Evolutionary conservation across 2,329 filamentous ascomycete species (phyloP).

Genomic region (Fusarium chlamydosporum): DNA sequence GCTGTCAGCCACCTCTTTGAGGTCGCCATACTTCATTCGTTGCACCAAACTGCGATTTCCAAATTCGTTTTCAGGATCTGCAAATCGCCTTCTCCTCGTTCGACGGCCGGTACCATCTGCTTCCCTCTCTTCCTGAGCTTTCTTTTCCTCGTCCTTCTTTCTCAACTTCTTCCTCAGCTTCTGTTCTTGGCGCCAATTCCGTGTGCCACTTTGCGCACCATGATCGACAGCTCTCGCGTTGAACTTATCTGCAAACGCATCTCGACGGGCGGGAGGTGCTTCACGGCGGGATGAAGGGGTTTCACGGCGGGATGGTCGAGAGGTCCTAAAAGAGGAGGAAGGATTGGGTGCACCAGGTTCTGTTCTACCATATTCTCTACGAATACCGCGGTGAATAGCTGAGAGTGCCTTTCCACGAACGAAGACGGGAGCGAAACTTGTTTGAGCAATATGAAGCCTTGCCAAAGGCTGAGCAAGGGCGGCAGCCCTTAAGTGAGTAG

Average conservation of each 20-base stretch:
- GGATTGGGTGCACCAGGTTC: not conserved
- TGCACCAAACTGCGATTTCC: constrained; percentile 71
- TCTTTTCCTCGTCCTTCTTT: constrained; percentile 58
- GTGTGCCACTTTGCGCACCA: constrained; percentile 35
- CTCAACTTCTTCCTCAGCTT: constrained; percentile 69
- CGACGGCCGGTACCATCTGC: constrained; percentile 57
- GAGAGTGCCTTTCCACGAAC: constrained; percentile 64
- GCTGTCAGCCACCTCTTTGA: constrained; percentile 50
- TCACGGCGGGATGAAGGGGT: constrained; percentile 6
- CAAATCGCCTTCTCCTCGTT: constrained; percentile 66
- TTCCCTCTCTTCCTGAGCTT: constrained; percentile 54
- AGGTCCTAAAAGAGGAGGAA: constrained; percentile 2
- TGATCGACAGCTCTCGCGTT: constrained; percentile 50
- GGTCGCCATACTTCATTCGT: constrained; percentile 63
- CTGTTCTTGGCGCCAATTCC: constrained; percentile 53
- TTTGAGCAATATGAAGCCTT: constrained; percentile 10
- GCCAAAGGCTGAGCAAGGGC: constrained; percentile 44
- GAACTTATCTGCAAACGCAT: constrained; percentile 42
- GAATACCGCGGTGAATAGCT: constrained; percentile 76
- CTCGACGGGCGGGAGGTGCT: constrained; percentile 19
- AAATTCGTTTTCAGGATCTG: constrained; percentile 63
- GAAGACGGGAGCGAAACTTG: constrained; percentile 34
- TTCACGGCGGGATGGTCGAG: constrained; percentile 6
- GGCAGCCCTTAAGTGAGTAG: constrained; percentile 41
- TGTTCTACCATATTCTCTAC: constrained; percentile 3